These are phyloP conservation scores for Cladorrhinum sp. DNA, from an alignment of 2,329 filamentous ascomycete species.

Conservation along the genomic window DNA sequence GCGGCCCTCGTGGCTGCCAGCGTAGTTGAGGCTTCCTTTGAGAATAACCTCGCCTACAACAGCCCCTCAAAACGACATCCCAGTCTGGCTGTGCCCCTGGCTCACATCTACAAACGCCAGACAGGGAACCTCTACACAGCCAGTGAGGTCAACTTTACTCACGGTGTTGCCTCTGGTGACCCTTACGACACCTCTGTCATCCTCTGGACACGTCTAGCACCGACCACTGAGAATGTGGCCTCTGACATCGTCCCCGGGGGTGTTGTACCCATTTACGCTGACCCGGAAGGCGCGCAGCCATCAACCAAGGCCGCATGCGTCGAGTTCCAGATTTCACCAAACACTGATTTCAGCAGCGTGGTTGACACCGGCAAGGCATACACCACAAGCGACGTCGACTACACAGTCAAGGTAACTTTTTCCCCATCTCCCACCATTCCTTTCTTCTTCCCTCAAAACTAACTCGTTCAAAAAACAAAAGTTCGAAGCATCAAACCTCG, in stretches of 20 bases:
- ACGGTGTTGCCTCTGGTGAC: conserved; percentile 51
- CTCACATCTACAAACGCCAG: conserved; percentile 18
- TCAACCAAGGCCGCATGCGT: not conserved
- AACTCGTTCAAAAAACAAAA: conserved; percentile 30
- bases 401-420: conserved; percentile 61
- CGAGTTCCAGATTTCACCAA: conserved; percentile 24
- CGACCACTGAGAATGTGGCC: conserved; percentile 30
- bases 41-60: conserved; percentile 54
- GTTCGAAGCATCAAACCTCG: conserved; percentile 62
- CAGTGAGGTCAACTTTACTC: conserved; percentile 50
- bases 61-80: conserved; percentile 57
- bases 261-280: not conserved
- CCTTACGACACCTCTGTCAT: conserved; percentile 54
- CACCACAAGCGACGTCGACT: conserved; percentile 72
- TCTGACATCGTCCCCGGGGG: conserved; percentile 33
- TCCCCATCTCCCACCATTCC: too few relatives aligned
- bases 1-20: conserved; percentile 4
- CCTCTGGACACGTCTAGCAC: conserved; percentile 44
- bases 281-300: not conserved
- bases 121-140: conserved; percentile 6
- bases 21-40: conserved; percentile 14
- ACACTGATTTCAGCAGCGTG: conserved; percentile 41
- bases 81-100: conserved; percentile 39
- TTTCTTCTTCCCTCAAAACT: not conserved
- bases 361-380: conserved; percentile 59